Evolutionary conservation across 1,284 basidiomycete genomes (phyloP), one percentile per base, ranked within the genome.

Genomic region (Ustilago crameri): DNA sequence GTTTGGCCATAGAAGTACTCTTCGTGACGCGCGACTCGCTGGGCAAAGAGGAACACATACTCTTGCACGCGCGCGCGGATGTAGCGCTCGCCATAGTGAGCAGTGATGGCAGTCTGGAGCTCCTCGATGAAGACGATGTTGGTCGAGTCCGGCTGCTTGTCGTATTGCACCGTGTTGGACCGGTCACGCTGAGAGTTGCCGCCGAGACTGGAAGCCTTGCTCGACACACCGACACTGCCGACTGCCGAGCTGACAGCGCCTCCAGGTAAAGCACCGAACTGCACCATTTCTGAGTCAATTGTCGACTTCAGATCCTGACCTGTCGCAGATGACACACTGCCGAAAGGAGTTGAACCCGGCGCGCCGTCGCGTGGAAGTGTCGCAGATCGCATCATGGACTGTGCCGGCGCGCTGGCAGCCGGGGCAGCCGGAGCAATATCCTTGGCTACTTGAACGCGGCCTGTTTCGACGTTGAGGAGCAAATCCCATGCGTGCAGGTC

Each of bases 71-170:
- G 87, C 9, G 89, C 86, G 5, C 92, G 89, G n/a, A 95, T 89
- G 66, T 90, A 86, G 9, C 87, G 85, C 83, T 95, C 93, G 45
- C 91, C 91, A 75, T 89, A 92, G 78, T 93, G 91, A 14, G 87
- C 87, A 15, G 87, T 85, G 44, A 92, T 90, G 2, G 91, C 90
- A 15, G 87, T 82, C n/a, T 88, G 85, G 55, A 92, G 87, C 90
- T 97, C 95, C 61, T 97, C 93, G 80, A 97, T 92, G 84, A 97
- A 95, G 14, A 90, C 70, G 72, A 89, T 91, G 80, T 97, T 95
- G 27, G 88, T 85, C 59, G 87, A 85, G 80, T 76, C 89, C 17
- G 43, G 37, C n/a, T 57, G 59, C 30, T 41, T 24, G 43, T 76
- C 77, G 55, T 44, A 46, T 3, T 51, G 55, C 3, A 50, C n/a